These are phyloP conservation scores for Lantana camara DNA, from an alignment of 257 asterid species.

Conservation along the genomic window DNA sequence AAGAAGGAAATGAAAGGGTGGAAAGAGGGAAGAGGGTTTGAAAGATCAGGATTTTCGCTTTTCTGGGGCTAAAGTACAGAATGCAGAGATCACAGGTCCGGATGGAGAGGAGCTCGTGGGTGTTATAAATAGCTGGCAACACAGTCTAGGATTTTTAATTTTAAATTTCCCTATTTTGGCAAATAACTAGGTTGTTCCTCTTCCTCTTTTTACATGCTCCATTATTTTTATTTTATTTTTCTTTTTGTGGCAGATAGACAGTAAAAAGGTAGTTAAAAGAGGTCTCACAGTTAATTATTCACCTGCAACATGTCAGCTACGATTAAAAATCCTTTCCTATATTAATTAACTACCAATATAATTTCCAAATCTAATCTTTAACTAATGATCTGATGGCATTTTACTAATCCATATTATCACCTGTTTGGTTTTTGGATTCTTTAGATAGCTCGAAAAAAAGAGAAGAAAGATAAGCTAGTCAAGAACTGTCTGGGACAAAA, in stretches of 20 bases:
- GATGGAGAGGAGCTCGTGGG: constrained; percentile 56
- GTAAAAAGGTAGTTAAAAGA: constrained; percentile 26
- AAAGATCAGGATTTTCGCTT: constrained; percentile 41
- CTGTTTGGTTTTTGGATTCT: too few relatives aligned
- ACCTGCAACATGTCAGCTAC: constrained; percentile 22
- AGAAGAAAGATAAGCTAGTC: too few relatives aligned
- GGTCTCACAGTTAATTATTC: constrained; percentile 27
- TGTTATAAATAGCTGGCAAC: constrained; percentile 78
- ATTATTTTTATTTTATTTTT: background rate
- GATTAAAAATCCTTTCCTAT: constrained; percentile 19
- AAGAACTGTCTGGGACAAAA: too few relatives aligned
- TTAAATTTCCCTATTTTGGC: constrained; percentile 64
- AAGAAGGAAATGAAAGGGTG: constrained; percentile 32
- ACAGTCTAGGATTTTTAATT: constrained; percentile 41
- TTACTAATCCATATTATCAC: too few relatives aligned
- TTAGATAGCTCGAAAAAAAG: too few relatives aligned
- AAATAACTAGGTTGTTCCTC: constrained; percentile 42
- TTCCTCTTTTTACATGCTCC: background rate
- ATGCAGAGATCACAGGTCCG: constrained; percentile 66
- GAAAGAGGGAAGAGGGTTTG: constrained; percentile 35
- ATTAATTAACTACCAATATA: constrained; percentile 17
- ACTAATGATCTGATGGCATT: background rate
- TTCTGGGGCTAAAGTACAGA: constrained; percentile 61
- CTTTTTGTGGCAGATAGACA: constrained; percentile 6
- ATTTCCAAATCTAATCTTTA: background rate